A percentile compares a stretch with the other conserved stretches of the same genome.
Evolutionary conservation across 2,329 filamentous ascomycete species (phyloP).

Genomic region (Leptographium lundbergii): DNA sequence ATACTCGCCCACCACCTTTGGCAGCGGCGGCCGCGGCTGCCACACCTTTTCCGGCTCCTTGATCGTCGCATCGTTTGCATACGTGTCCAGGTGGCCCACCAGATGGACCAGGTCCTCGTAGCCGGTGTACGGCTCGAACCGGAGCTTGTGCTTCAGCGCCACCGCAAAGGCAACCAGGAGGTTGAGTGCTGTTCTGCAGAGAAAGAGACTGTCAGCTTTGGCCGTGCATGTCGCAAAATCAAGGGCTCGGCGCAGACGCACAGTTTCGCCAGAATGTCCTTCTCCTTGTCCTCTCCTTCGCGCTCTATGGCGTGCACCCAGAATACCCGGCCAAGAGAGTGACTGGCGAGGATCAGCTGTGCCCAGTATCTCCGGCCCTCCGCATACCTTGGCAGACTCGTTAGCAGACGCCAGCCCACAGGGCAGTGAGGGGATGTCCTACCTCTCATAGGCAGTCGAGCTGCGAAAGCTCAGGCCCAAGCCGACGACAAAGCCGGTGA

Average conservation of each 20-base stretch:
- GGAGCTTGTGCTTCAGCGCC: conserved; percentile 59
- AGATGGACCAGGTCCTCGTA: conserved; percentile 54
- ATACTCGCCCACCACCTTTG: conserved; percentile 48
- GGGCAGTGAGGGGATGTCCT: conserved; percentile 8
- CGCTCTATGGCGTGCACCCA: conserved; percentile 67
- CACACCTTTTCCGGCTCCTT: conserved; percentile 24
- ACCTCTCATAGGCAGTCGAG: conserved; percentile 65
- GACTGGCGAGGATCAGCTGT: conserved; percentile 44
- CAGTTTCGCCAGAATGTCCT: conserved; percentile 54
- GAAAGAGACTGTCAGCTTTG: neutral
- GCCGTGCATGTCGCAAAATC: neutral
- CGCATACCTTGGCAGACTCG: conserved; percentile 22
- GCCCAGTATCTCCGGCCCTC: conserved; percentile 46
- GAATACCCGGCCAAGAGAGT: conserved; percentile 62
- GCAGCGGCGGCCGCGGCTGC: conserved; percentile 18
- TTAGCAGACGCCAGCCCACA: neutral
- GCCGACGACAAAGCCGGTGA: conserved; percentile 78
- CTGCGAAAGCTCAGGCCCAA: conserved; percentile 66
- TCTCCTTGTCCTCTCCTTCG: conserved; percentile 41
- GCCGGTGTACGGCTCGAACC: conserved; percentile 58
- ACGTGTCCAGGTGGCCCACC: conserved; percentile 53
- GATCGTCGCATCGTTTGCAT: conserved; percentile 35
- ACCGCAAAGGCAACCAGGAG: conserved; percentile 57
- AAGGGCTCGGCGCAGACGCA: conserved; percentile 9
- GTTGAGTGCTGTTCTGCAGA: conserved; percentile 44